Base-by-base conservation (phyloP, 2,329 filamentous ascomycete genomes). In the Alternaria ventricosa region DNA sequence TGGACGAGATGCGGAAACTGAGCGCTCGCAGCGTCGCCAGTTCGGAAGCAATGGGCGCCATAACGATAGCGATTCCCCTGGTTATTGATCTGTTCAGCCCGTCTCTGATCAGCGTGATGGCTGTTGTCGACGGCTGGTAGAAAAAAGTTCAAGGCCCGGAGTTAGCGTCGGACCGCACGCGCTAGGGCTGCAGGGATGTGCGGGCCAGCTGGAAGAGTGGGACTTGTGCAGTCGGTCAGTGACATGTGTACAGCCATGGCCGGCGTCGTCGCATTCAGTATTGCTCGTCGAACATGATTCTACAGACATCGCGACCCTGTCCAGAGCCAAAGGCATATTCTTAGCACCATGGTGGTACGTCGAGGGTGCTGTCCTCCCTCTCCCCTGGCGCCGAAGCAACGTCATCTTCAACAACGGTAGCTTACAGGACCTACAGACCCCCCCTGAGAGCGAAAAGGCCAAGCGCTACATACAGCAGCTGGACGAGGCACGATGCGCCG, bases 401-500 rank as follows among this genome's bases (percentile, higher is more conserved):
- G 77, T 79, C 77, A 78, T 78, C 46, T 54, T 60, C 63, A 20
- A 53, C 63, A 60, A 46, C 45, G 47, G 57, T 60, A 72, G 70
- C 78, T 79, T 57, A 79, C 75, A 57, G 57, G 58, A 65, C 18
- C 55, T 59, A 62, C 68, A 79, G 78, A 85, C 81, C 75, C 59
- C 76, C 70, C 77, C 83, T 77, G 85, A 87, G 78, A 85, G 88
- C 82, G 85, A 87, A 69, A 99, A 99, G 84, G 94, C 90, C 66
- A 87, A 87, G 71, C 88, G 90, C 78, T 98, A 98, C 81, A 87
- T 97, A 71, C 86, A 88, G 78, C 88, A 89, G 81, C 88, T 99
- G 76, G 93, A 98, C 79, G 87, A 90, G 71, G 94, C 93, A 69
- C 91, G 96, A 75, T 97, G 93, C 81, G 90, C 95, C 75, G 94